Evolutionary conservation across 1,284 basidiomycete genomes (phyloP).

Genomic region (Austroboletus niveus): DNA sequence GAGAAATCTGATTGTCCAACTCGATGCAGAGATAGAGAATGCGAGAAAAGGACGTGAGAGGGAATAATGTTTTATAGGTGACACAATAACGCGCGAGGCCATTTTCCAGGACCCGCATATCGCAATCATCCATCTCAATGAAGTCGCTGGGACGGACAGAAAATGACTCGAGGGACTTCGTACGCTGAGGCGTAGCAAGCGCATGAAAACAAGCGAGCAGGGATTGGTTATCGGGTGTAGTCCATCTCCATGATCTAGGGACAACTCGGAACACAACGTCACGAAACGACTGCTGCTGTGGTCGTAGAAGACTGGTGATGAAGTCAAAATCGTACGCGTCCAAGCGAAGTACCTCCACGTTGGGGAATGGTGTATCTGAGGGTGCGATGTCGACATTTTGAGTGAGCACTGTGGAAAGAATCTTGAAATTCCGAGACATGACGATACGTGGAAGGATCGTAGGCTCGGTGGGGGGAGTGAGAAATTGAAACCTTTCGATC

Average conservation of each 20-base stretch:
- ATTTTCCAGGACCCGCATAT: not conserved
- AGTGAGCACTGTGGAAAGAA: not conserved
- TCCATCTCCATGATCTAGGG: not conserved
- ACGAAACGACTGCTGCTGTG: not conserved
- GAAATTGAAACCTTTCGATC: no score
- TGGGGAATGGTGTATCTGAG: not conserved
- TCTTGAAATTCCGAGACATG: not conserved
- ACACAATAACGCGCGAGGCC: not conserved
- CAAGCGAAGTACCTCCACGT: not conserved
- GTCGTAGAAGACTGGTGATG: not conserved
- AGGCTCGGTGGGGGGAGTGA: not conserved
- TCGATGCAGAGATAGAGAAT: not conserved
- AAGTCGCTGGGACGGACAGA: no score
- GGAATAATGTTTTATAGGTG: not conserved
- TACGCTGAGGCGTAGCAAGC: not conserved
- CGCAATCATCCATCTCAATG: not conserved
- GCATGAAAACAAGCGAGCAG: not conserved
- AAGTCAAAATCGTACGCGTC: not conserved
- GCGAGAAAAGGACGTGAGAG: not conserved
- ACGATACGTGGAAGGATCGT: not conserved
- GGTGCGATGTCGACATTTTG: not conserved
- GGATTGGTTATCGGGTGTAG: not conserved
- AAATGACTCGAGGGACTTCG: not conserved
- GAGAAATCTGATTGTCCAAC: not conserved
- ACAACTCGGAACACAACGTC: not conserved